Base-by-base conservation (phyloP, 2,329 filamentous ascomycete species). In the Fonsecaea pugnacius region DNA sequence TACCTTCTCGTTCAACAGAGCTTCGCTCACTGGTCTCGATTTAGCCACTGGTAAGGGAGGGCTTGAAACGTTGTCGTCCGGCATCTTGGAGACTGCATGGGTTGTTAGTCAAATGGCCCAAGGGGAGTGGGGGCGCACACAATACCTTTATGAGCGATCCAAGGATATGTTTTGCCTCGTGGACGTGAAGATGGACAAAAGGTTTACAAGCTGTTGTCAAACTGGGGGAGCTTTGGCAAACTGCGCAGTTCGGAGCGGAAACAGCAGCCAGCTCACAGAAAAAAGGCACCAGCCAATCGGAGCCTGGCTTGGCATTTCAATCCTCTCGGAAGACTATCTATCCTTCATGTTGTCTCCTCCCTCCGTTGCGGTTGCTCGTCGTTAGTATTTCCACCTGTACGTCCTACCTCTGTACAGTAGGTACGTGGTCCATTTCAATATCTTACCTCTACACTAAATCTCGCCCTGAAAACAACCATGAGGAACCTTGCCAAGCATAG, bases 1-100 rank as follows among this genome's bases (percentile, higher is more conserved):
- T 88, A 97, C 95, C 92, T 99, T 99, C 83, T 99, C 95, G 81
- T 98, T 98, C 76, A 99, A 87, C 75, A 99, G 88, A 76, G 94
- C 91, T 85, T 99, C 95, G 85, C 94, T 98, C 82, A 97, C 90
- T 70, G 95, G 94, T 80, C 80, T 86, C 68, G 87, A 82, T 73
- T 91, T 87, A 78, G 89, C 85, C 77, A 90, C 85, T 70, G 87
- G 84, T 78, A 85, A 84, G 73, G 87, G 84, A 71, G 86, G 82
- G 76, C 77, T 79, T 76, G 83, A 82, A 81, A 78, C 73, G 70
- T 81, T 79, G 40, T 81, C 78, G 74, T 87, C 84, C 77, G 85
- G 82, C 85, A 88, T 87, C 76, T 75, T 76, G 75, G 27, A 56
- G 36, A 52, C 61, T 48, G 27, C 52, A n/a, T 7, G 27, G 5